These are phyloP conservation scores for Alectoria sarmentosa DNA, from an alignment of 495 filamentous ascomycete genomes.

Conservation along the genomic window DNA sequence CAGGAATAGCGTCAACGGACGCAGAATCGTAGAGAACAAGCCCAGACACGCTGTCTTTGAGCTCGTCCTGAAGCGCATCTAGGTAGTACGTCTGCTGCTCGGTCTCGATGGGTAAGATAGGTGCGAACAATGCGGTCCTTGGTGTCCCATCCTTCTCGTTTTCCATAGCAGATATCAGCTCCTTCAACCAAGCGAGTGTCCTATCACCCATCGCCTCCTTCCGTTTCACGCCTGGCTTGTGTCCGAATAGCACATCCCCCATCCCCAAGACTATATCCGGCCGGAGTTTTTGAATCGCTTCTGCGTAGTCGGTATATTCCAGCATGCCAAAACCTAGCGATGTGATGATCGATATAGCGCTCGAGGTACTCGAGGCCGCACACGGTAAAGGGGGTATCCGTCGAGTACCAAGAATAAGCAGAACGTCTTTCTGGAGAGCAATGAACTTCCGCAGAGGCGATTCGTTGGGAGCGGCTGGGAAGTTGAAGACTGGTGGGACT, in stretches of 20 bases:
- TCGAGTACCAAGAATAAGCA: slow-evolving; percentile 74
- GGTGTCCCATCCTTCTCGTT: slow-evolving; percentile 30
- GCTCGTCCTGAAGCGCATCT: slow-evolving; percentile 51
- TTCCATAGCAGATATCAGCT: slow-evolving; percentile 40
- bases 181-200: slow-evolving; percentile 64
- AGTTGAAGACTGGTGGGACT: slow-evolving; percentile 45
- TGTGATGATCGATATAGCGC: slow-evolving; percentile 69
- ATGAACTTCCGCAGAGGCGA: slow-evolving; percentile 69
- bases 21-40: slow-evolving; percentile 73
- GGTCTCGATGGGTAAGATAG: slow-evolving; percentile 62
- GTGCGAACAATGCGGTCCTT: slow-evolving; percentile 59
- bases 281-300: slow-evolving; percentile 50
- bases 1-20: slow-evolving; percentile 57
- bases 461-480: slow-evolving; percentile 35
- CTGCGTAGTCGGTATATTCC: slow-evolving; percentile 57
- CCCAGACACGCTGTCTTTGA: slow-evolving; percentile 54
- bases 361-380: slow-evolving; percentile 64
- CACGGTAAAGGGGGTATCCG: slow-evolving; percentile 67
- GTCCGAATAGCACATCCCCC: slow-evolving; percentile 62
- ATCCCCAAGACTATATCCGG: slow-evolving; percentile 80
- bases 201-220: slow-evolving; percentile 78
- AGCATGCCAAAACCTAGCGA: slow-evolving; percentile 74
- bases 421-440: slow-evolving; percentile 42
- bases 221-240: slow-evolving; percentile 57
- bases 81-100: slow-evolving; percentile 71